Conservation (phyloP, 306 rosid species). For the Oxytropis ochrocephala region DNA sequence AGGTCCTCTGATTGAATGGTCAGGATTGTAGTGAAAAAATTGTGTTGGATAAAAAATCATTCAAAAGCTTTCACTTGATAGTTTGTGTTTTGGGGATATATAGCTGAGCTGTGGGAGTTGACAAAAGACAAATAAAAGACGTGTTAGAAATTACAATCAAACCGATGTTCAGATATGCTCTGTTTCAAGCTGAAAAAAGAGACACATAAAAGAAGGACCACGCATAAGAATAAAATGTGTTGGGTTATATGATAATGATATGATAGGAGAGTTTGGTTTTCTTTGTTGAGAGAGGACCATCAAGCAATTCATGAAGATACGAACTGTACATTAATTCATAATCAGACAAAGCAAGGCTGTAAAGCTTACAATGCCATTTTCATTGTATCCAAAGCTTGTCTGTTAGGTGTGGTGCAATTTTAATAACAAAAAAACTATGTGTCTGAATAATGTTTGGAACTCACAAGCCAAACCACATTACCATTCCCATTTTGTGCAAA, state of each 20-base stretch:
- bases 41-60: neutral
- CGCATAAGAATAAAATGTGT: neutral
- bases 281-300: slow-evolving; percentile 12
- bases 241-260: slow-evolving; percentile 10
- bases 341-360: slow-evolving; percentile 31
- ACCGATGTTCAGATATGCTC: neutral
- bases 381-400: slow-evolving; percentile 32
- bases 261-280: slow-evolving; percentile 22
- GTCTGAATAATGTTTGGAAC: slow-evolving; percentile 25
- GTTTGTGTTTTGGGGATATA: neutral
- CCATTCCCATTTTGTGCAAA: neutral
- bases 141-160: neutral
- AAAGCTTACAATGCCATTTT: slow-evolving; percentile 19
- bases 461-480: slow-evolving; percentile 23
- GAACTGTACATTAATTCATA: slow-evolving; percentile 10
- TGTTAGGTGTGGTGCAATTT: slow-evolving; percentile 49
- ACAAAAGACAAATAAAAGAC: slow-evolving; percentile 12
- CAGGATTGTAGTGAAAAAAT: neutral
- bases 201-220: neutral
- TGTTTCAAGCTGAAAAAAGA: slow-evolving; percentile 12
- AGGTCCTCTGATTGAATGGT: neutral
- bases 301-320: neutral
- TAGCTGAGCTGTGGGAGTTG: neutral
- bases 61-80: neutral
- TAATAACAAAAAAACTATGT: slow-evolving; percentile 29